phyloP scores from a whole-genome alignment of 805 yeast species.

The Debaryomyces prosopidis region DNA sequence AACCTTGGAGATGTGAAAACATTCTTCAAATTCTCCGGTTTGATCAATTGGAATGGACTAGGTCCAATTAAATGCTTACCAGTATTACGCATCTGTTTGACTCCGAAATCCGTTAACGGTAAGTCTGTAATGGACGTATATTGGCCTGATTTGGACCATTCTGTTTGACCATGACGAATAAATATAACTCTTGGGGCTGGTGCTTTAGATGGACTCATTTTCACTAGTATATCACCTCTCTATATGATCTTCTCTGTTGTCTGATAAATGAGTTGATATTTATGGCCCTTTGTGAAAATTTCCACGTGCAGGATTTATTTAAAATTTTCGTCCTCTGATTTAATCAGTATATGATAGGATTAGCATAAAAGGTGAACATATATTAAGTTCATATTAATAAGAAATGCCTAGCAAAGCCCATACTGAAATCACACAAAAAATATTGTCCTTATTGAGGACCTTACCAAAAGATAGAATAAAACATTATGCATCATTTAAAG shows the following conservation, averaged over 20 bases:
- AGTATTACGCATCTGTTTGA: conserved; percentile 69
- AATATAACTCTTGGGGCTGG: conserved; percentile 68
- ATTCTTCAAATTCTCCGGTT: conserved; percentile 61
- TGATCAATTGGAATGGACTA: conserved; percentile 52
- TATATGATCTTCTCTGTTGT: no score
- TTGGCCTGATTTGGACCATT: conserved; percentile 94
- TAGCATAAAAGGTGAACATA: no score
- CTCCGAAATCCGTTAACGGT: conserved; percentile 76
- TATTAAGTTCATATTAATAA: background rate
- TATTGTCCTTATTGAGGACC: conserved; percentile 57
- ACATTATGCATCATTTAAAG: conserved; percentile 71
- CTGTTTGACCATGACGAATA: conserved; percentile 89
- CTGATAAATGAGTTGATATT: no score
- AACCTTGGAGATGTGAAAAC: conserved; percentile 79
- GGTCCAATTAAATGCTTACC: conserved; percentile 68
- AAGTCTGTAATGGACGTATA: conserved; percentile 87
- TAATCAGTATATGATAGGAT: background rate
- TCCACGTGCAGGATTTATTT: background rate
- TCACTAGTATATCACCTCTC: no score
- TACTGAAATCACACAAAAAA: conserved; percentile 51
- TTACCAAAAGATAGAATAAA: conserved; percentile 70
- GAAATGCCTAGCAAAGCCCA: conserved; percentile 34
- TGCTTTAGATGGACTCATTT: conserved; percentile 11
- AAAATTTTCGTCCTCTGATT: background rate
- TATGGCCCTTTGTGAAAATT: no score